Conservation (phyloP, 1,139 yeast species). For the Zygosaccharomyces sapae region DNA sequence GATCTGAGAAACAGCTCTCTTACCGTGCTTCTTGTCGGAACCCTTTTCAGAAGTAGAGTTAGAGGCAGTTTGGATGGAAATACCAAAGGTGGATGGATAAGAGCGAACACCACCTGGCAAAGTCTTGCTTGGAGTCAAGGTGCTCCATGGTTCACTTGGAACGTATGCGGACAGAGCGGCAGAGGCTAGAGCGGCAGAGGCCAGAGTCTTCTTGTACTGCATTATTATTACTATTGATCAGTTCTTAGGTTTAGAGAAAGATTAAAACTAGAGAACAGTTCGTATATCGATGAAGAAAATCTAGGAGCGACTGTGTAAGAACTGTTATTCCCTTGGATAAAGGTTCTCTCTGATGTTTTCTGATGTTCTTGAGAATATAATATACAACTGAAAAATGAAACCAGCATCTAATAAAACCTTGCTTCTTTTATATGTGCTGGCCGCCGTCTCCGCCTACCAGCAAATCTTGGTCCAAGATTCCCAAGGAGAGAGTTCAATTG, state of each 20-base stretch:
- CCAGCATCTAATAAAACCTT: too few species aligned
- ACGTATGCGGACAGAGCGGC: slow-evolving; percentile 58
- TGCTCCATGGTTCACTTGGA: slow-evolving; percentile 70
- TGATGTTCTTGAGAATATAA: not conserved
- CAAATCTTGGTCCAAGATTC: slow-evolving; percentile 2
- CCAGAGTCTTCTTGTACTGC: slow-evolving; percentile 35
- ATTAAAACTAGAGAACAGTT: slow-evolving; percentile 1
- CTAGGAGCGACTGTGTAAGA: not conserved
- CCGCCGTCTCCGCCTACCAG: slow-evolving; percentile 2
- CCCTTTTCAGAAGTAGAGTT: slow-evolving; percentile 23
- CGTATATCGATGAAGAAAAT: not conserved
- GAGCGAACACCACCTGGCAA: slow-evolving; percentile 60
- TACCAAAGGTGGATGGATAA: slow-evolving; percentile 61
- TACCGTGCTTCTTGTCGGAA: slow-evolving; percentile 38
- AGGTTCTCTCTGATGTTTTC: too few species aligned
- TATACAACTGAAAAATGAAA: too few species aligned
- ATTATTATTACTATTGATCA: slow-evolving; percentile 16
- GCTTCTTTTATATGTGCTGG: not conserved
- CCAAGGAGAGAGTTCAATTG: not conserved
- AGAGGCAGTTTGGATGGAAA: slow-evolving; percentile 50
- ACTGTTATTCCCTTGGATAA: not conserved
- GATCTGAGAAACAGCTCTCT: slow-evolving; percentile 47
- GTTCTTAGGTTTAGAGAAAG: not conserved
- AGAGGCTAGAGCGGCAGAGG: slow-evolving; percentile 44
- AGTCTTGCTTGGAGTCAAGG: slow-evolving; percentile 60